These are phyloP conservation scores for Syzygium malaccense DNA, from an alignment of 441 rosid genomes.

Conservation along the genomic window DNA sequence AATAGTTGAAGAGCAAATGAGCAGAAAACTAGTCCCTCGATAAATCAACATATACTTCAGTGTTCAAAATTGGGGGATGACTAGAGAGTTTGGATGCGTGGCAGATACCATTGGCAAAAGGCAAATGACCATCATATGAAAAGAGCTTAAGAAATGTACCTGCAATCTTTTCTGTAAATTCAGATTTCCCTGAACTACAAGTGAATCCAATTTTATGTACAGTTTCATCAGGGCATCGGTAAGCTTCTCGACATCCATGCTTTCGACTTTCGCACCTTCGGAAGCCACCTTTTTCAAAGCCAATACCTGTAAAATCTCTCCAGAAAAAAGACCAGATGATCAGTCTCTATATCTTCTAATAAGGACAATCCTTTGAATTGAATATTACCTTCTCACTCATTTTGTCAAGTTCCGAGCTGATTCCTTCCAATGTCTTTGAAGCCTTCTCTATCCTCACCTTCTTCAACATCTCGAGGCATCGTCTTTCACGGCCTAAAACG, in stretches of 20 bases:
- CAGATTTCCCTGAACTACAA: constrained; percentile 17
- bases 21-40: neutral
- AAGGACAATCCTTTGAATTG: neutral
- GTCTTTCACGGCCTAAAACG: constrained; percentile 10
- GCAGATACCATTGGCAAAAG: neutral
- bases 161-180: constrained; percentile 18
- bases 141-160: constrained; percentile 2
- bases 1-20: neutral
- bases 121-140: neutral
- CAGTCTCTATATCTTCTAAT: neutral
- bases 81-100: neutral
- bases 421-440: constrained; percentile 10
- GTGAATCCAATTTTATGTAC: constrained; percentile 19
- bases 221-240: constrained; percentile 14
- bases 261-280: constrained; percentile 2
- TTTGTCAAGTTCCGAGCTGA: constrained; percentile 13
- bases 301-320: constrained; percentile 4
- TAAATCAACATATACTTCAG: neutral
- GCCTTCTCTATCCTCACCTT: constrained; percentile 16
- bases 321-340: neutral
- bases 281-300: constrained; percentile 9
- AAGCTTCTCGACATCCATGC: constrained; percentile 9
- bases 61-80: neutral
- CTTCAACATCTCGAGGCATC: constrained; percentile 20
- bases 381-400: constrained; percentile 5